phyloP scores from a whole-genome alignment of 331 rosid genomes.

The Acacia pycnantha region DNA sequence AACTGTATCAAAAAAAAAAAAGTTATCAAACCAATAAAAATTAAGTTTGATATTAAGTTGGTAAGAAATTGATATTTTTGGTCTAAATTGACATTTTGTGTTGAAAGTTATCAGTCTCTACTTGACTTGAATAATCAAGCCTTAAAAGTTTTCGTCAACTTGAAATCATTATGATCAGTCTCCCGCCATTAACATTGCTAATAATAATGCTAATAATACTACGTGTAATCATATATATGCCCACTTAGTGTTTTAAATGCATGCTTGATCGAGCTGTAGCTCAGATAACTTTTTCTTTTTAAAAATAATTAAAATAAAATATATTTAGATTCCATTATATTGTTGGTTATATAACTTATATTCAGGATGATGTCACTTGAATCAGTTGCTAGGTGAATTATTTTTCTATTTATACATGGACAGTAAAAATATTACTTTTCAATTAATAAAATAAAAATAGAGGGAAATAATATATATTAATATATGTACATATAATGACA shows the following conservation, averaged over 20 bases:
- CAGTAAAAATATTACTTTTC: neutral
- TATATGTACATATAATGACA: neutral
- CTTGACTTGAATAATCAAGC: neutral
- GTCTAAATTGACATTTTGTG: neutral
- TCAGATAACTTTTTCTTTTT: neutral
- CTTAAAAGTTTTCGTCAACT: neutral
- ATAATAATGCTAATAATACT: neutral
- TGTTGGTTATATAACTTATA: neutral
- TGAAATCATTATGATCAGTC: neutral
- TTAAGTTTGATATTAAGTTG: neutral
- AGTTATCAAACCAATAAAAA: neutral
- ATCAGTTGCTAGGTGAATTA: neutral
- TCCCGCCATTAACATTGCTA: neutral
- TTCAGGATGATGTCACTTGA: neutral
- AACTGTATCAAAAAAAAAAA: too few species aligned
- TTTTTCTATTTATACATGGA: neutral
- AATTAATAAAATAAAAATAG: neutral
- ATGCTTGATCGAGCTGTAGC: neutral
- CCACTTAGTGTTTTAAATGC: neutral
- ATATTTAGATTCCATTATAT: neutral
- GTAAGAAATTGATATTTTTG: neutral
- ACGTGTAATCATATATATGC: neutral
- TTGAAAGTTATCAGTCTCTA: neutral
- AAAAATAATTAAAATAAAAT: neutral
- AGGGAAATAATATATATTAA: neutral